phyloP scores from a whole-genome alignment of 192 early-diverging fungal genomes.

The Podila minutissima region DNA sequence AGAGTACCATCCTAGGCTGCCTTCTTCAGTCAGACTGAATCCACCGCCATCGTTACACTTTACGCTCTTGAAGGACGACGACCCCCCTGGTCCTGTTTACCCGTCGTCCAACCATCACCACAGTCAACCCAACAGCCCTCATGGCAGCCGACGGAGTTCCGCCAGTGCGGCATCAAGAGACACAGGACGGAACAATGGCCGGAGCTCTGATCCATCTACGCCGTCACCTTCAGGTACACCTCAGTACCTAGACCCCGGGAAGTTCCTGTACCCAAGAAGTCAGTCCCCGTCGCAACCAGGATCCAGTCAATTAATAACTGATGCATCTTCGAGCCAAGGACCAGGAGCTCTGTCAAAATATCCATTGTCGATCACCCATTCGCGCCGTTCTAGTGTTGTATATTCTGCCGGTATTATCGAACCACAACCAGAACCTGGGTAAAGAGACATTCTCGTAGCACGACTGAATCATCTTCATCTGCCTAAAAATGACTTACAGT shows the following conservation, averaged over 20 bases:
- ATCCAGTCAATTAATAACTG: background rate
- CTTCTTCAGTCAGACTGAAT: background rate
- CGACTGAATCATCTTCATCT: too few relatives aligned
- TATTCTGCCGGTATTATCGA: background rate
- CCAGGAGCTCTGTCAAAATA: background rate
- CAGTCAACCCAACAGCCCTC: background rate
- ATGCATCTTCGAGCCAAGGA: background rate
- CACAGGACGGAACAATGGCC: background rate
- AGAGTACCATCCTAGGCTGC: background rate
- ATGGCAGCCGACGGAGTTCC: background rate
- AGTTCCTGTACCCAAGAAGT: background rate
- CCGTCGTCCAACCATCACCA: background rate
- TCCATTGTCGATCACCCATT: background rate
- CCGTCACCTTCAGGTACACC: background rate
- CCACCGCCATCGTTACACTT: background rate
- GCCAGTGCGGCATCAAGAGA: background rate
- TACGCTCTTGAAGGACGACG: background rate
- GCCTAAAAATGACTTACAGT: too few relatives aligned
- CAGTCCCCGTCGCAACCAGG: background rate
- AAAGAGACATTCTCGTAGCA: background rate
- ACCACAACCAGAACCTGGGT: background rate
- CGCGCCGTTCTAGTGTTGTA: background rate
- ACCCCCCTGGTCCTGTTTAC: background rate
- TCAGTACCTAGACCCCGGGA: background rate
- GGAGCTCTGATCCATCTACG: background rate